Evolutionary conservation across 495 filamentous ascomycete species (phyloP).

Genomic region (Lasiosphaeria ovina): DNA sequence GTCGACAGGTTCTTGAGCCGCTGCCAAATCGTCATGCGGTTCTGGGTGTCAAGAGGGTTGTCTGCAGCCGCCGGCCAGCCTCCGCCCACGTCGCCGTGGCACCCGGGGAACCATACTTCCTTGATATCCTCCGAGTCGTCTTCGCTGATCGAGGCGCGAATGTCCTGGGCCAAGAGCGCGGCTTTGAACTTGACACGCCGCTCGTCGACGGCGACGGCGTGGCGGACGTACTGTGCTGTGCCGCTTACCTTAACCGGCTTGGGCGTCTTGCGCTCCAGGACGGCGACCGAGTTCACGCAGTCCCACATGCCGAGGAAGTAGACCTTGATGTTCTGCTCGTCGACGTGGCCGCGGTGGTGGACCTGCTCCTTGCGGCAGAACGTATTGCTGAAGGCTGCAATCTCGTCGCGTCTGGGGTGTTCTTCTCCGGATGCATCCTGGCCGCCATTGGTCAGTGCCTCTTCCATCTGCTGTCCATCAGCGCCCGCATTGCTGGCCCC

Average conservation of each 20-base stretch:
- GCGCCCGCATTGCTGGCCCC: not conserved
- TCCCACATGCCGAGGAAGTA: constrained; percentile 22
- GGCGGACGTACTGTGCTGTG: constrained; percentile 14
- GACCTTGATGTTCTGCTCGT: constrained; percentile 19
- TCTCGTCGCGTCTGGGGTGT: constrained; percentile 9
- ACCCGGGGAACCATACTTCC: constrained; percentile 20
- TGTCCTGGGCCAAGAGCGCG: constrained; percentile 16
- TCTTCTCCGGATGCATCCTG: not conserved
- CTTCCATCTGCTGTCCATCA: not conserved
- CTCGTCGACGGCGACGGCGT: constrained; percentile 20
- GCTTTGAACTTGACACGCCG: constrained; percentile 22
- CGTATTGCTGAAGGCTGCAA: constrained; percentile 16
- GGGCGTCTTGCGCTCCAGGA: constrained; percentile 15
- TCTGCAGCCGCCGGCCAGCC: constrained; percentile 11
- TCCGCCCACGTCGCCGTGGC: constrained; percentile 18
- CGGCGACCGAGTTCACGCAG: constrained; percentile 16
- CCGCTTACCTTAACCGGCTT: constrained; percentile 10
- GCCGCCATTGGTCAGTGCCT: not conserved
- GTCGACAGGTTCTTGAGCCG: constrained; percentile 11
- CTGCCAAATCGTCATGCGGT: constrained; percentile 7
- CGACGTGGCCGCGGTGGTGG: constrained; percentile 1
- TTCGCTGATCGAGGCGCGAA: not conserved
- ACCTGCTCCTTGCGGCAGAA: constrained; percentile 17
- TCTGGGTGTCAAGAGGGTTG: constrained; percentile 9
- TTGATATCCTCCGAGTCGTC: constrained; percentile 15